Base-by-base conservation (phyloP, 169 alveolate genomes). In the Plasmodium yoelii region DNA sequence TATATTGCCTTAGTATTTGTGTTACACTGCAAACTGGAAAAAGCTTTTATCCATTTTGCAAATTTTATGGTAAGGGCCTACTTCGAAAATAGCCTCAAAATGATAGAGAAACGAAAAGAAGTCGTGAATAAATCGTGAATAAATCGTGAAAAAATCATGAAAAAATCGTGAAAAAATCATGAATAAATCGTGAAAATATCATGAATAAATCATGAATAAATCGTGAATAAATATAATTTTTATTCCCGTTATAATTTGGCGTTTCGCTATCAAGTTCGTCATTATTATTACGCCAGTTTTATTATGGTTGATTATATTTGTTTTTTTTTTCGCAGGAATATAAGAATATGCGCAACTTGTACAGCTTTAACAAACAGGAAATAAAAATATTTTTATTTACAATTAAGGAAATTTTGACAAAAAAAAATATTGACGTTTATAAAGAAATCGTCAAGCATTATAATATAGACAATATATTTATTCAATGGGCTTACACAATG, bases 401-500 rank as follows among this genome's bases (percentile, higher is more conserved):
- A n/a, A 42, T 82, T 60, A 82, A 65, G 72, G 84, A 82, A 57
- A 82, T 82, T 13, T 26, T 82, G 44, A 18, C 71, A 26, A 82
- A 82, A 28, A 59, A 67, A 28, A 82, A 82, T 34, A 59, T 82
- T n/a, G 90, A 82, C 55, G 59, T 67, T 5, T 82, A 82, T 49
- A 82, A 82, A 28, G 90, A 82, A 49, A 82, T 82, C 49, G n/a
- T 59, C 22, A 82, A 82, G 28, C 90, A 82, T 13, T 82, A 82
- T 49, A 82, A 82, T 22, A 82, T 82, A 19, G 90, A 82, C 65
- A 82, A 82, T 39, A 82, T 82, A 7, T 82, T 82, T 61, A 82
- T 82, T 82, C 90, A 82, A 22, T 82, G 90, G 90, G 56, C 68
- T 34, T 82, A 65, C 61, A 82, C 90, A n/a, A 53, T 82, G n/a